These are phyloP conservation scores for Sambucus nigra DNA, from an alignment of 129 eudicot species.

Conservation along the genomic window DNA sequence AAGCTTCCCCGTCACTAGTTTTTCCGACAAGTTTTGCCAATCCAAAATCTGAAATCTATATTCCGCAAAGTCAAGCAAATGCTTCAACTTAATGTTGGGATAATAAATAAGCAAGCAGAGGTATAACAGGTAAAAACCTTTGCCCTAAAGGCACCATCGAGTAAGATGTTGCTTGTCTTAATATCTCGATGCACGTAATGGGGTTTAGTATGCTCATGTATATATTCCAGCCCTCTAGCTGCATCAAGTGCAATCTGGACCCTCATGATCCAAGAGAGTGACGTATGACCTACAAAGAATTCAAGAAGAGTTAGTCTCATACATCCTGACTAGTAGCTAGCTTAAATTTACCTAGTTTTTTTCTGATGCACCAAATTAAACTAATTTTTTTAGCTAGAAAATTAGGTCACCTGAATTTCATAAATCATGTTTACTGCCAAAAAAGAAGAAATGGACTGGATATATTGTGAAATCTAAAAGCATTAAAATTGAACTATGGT, in stretches of 20 bases:
- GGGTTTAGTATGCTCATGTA: slow-evolving; percentile 95
- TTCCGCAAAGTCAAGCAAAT: slow-evolving; percentile 10
- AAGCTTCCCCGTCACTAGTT: slow-evolving; percentile 66
- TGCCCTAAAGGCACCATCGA: slow-evolving; percentile 81
- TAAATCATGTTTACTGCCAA: too few species aligned
- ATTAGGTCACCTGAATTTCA: too few species aligned
- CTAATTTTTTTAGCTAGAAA: too few species aligned
- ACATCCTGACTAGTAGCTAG: neutral
- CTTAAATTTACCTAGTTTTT: too few species aligned
- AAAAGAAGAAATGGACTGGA: too few species aligned
- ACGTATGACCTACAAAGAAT: slow-evolving; percentile 53
- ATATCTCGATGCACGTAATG: slow-evolving; percentile 96
- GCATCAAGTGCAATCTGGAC: slow-evolving; percentile 92
- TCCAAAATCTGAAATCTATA: slow-evolving; percentile 92
- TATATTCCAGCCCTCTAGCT: slow-evolving; percentile 91
- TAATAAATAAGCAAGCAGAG: neutral
- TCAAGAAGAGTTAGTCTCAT: neutral
- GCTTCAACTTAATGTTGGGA: neutral
- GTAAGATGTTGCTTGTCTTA: slow-evolving; percentile 84
- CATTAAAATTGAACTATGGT: too few species aligned
- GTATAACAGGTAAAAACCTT: slow-evolving; percentile 42
- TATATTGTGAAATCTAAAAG: too few species aligned
- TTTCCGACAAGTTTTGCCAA: slow-evolving; percentile 82
- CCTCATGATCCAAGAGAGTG: slow-evolving; percentile 91
- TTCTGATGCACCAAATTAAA: too few species aligned